phyloP scores from a whole-genome alignment of 441 rosid genomes.

The Corymbia citriodora region DNA sequence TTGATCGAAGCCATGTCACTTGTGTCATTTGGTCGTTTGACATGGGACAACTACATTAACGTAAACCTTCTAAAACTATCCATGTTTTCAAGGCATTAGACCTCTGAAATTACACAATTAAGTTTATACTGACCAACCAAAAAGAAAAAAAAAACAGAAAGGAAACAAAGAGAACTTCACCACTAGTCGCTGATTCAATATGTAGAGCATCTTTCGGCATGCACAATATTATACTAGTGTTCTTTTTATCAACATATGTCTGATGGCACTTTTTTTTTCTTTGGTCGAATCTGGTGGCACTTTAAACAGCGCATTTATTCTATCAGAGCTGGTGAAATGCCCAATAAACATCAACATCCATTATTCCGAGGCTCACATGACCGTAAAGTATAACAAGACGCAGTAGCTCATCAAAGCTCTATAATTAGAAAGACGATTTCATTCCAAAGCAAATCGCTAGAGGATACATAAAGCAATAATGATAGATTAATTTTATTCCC shows the following conservation, averaged over 20 bases:
- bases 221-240: not conserved
- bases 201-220: not conserved
- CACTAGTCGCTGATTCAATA: not conserved
- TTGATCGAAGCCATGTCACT: not conserved
- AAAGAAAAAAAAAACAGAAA: not conserved
- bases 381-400: not conserved
- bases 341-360: not conserved
- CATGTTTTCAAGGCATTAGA: not conserved
- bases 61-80: not conserved
- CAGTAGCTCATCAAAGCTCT: not conserved
- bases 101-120: fast-evolving
- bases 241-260: not conserved
- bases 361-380: not conserved
- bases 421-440: not conserved
- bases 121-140: not conserved
- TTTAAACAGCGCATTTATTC: not conserved
- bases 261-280: not conserved
- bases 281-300: not conserved
- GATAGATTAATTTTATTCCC: not conserved
- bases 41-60: not conserved
- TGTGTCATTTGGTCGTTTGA: not conserved
- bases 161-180: not conserved
- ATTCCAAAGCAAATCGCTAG: not conserved
- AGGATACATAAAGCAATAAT: not conserved
- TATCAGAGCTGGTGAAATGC: not conserved